Evolutionary conservation across 768 basidiomycete species (phyloP).

Genomic region (Amanita pseudoporphyria): DNA sequence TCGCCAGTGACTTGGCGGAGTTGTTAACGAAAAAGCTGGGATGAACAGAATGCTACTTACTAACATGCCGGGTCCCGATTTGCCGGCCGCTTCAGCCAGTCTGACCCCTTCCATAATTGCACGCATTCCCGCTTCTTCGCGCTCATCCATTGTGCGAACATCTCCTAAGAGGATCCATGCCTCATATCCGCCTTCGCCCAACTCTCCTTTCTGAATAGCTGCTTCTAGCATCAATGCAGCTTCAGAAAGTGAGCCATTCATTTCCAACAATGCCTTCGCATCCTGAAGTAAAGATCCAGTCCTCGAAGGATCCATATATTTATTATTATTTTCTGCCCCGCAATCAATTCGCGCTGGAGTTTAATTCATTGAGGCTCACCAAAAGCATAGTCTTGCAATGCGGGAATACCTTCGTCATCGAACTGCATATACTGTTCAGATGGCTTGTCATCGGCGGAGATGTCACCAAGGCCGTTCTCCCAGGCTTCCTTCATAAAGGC

Average conservation of each 20-base stretch:
- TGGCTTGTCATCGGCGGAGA: conserved; percentile 20
- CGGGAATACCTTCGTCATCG: conserved; percentile 68
- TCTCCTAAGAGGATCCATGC: conserved; percentile 91
- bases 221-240: conserved; percentile 84
- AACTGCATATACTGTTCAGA: conserved; percentile 34
- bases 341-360: not conserved
- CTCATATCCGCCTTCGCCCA: conserved; percentile 77
- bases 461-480: conserved; percentile 44
- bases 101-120: conserved; percentile 68
- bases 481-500: conserved; percentile 54
- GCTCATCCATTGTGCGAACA: conserved; percentile 83
- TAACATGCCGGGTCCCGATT: conserved; percentile 64
- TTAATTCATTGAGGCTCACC: conserved; percentile 37
- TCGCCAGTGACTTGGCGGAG: conserved; percentile 71
- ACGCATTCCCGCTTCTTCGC: conserved; percentile 73
- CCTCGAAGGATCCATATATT: conserved; percentile 45
- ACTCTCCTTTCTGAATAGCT: conserved; percentile 73
- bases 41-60: conserved; percentile 30
- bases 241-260: conserved; percentile 82
- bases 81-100: conserved; percentile 52
- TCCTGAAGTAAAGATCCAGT: conserved; percentile 42
- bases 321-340: conserved; percentile 58
- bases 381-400: conserved; percentile 64
- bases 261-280: conserved; percentile 68
- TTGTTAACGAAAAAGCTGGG: not conserved